Conservation (phyloP, 257 asterid species). For the Solanum paucissectum region DNA sequence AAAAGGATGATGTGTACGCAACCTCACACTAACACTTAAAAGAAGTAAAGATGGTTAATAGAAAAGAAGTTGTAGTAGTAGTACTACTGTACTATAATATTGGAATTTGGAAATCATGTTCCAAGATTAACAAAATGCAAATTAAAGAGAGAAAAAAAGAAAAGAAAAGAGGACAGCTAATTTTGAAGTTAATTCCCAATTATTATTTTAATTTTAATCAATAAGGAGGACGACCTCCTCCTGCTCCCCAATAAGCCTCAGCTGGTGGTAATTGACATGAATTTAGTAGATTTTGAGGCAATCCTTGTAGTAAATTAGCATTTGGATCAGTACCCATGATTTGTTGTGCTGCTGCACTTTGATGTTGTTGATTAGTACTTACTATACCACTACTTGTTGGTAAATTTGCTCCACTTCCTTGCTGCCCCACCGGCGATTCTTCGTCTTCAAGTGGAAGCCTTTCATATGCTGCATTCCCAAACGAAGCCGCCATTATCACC, state of each 20-base stretch:
- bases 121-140: background rate
- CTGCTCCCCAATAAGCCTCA: conserved; percentile 65
- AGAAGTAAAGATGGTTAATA: background rate
- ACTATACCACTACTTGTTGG: background rate
- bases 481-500: conserved; percentile 88
- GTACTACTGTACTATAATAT: background rate
- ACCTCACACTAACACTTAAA: background rate
- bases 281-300: conserved; percentile 56
- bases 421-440: conserved; percentile 19
- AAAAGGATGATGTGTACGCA: background rate
- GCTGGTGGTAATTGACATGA: conserved; percentile 60
- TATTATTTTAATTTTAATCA: conserved; percentile 8
- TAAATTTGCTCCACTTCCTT: background rate
- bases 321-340: conserved; percentile 6
- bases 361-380: background rate
- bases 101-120: conserved; percentile 5
- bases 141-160: background rate
- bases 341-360: background rate
- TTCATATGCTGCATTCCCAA: conserved; percentile 89
- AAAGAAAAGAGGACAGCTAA: background rate
- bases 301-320: conserved; percentile 4
- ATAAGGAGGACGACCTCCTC: conserved; percentile 56
- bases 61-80: background rate
- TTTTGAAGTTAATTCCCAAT: background rate
- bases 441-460: conserved; percentile 85